A percentile compares a stretch with the other conserved stretches of the same genome.
Evolutionary conservation across 1,284 basidiomycete species (phyloP).

Genomic region (Phellopilus nigrolimitatus): DNA sequence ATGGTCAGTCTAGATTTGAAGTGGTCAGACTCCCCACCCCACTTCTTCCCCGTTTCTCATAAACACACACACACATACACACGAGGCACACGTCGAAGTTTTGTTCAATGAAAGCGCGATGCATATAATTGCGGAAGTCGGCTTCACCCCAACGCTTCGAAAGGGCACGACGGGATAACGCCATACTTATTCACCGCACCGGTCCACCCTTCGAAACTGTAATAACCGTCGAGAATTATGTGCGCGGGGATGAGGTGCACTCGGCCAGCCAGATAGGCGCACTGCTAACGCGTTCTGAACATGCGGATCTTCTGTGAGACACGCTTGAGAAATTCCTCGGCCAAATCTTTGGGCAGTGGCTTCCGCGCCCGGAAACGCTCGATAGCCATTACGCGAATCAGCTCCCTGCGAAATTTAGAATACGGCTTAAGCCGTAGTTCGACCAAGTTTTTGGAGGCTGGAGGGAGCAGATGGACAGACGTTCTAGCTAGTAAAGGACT

Average conservation of each 20-base stretch:
- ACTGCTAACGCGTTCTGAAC: conserved; percentile 1
- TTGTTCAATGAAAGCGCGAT: too few relatives aligned
- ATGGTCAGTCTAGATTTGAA: too few relatives aligned
- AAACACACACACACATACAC: too few relatives aligned
- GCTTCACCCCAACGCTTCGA: too few relatives aligned
- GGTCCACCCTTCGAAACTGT: neutral
- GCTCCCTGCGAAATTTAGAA: too few relatives aligned
- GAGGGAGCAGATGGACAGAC: neutral
- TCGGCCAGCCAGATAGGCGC: neutral
- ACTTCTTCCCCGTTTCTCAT: too few relatives aligned
- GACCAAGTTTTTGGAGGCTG: neutral
- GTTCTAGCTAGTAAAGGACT: neutral
- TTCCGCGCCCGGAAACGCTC: neutral
- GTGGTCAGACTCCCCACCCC: too few relatives aligned
- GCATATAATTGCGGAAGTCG: too few relatives aligned
- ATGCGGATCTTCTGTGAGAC: neutral
- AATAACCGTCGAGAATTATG: neutral
- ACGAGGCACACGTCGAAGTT: too few relatives aligned
- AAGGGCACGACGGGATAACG: too few relatives aligned
- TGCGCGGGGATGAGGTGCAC: conserved; percentile 9
- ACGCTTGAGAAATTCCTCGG: neutral
- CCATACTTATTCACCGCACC: too few relatives aligned
- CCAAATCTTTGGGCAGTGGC: neutral
- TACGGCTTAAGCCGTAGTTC: neutral
- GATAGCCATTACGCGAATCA: too few relatives aligned